These are phyloP conservation scores for Murraya paniculata DNA, from an alignment of 345 rosid genomes.

Conservation along the genomic window DNA sequence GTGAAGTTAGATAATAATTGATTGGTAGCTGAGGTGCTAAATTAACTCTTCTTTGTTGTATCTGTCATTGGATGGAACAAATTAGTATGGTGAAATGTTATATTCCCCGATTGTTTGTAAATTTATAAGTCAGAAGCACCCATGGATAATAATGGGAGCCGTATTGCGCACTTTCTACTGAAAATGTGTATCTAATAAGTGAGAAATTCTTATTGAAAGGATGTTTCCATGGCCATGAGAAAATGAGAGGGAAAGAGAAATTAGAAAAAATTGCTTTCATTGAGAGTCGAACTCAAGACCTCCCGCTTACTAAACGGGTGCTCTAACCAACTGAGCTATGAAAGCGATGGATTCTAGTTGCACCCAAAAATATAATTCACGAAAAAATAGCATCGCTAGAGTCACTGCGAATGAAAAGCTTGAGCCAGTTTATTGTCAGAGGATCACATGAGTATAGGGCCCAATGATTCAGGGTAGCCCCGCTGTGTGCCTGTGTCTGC, in stretches of 20 bases:
- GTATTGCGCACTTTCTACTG: not conserved
- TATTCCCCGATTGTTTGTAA: not conserved
- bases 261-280: conserved; percentile 47
- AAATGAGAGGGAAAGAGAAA: too few species aligned
- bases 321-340: conserved; percentile 98
- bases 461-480: not conserved
- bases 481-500: too few species aligned
- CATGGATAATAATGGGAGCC: not conserved
- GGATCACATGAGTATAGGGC: conserved; percentile 21
- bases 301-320: conserved; percentile 95
- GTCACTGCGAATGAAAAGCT: too few species aligned
- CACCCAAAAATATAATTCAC: too few species aligned
- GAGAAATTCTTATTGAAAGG: too few species aligned
- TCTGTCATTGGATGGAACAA: not conserved
- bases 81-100: not conserved
- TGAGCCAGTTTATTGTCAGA: conserved; percentile 7
- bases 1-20: not conserved
- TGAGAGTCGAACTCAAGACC: conserved; percentile 97
- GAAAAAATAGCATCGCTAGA: too few species aligned
- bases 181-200: too few species aligned
- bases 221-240: too few species aligned
- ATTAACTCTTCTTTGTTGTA: not conserved
- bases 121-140: not conserved
- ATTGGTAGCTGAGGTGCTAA: not conserved
- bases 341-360: conserved; percentile 29